phyloP scores from a whole-genome alignment of 345 rosid species.

The Citrus sinensis region DNA sequence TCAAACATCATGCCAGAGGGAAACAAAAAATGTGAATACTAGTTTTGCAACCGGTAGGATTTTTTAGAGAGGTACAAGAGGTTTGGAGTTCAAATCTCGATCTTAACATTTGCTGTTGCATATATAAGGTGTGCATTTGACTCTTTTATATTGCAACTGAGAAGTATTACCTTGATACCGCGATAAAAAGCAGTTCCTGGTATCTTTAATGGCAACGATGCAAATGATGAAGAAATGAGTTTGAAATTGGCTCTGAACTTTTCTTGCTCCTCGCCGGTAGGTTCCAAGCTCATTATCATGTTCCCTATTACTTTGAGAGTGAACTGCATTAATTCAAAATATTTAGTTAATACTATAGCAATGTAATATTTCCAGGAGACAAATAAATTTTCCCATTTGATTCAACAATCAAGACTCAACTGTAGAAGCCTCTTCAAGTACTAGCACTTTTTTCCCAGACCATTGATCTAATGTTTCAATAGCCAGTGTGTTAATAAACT shows the following conservation, averaged over 20 bases:
- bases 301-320: constrained; percentile 66
- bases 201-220: constrained; percentile 61
- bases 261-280: constrained; percentile 54
- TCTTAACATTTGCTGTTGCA: background rate
- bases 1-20: background rate
- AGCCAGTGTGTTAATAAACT: constrained; percentile 50
- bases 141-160: background rate
- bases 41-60: background rate
- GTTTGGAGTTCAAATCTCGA: background rate
- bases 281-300: constrained; percentile 77
- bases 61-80: background rate
- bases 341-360: background rate
- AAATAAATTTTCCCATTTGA: background rate
- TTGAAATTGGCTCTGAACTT: constrained; percentile 61
- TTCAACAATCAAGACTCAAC: constrained; percentile 31
- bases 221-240: constrained; percentile 59
- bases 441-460: constrained; percentile 35
- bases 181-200: constrained; percentile 61
- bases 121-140: background rate
- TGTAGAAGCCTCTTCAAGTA: constrained; percentile 70
- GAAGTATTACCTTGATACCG: constrained; percentile 45
- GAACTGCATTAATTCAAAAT: constrained; percentile 37
- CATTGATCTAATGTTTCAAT: constrained; percentile 50
- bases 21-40: background rate
- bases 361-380: background rate